Evolutionary conservation across 176 grass and related monocot species (phyloP).

Genomic region (Olyra latifolia): DNA sequence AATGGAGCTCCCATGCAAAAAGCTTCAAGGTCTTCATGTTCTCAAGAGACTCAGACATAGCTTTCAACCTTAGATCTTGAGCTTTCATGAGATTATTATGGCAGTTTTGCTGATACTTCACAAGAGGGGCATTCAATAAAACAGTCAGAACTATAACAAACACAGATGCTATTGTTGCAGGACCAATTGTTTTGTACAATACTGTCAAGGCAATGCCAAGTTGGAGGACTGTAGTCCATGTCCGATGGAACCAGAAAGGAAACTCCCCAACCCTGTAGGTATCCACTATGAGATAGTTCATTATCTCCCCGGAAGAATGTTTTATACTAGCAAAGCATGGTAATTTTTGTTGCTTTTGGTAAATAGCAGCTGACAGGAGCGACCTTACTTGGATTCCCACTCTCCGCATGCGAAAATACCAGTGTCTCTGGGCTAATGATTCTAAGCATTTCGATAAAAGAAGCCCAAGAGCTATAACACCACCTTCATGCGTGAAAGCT

Average conservation of each 20-base stretch:
- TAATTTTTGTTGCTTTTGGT: conserved; percentile 58
- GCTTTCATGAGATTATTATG: conserved; percentile 55
- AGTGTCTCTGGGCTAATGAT: conserved; percentile 66
- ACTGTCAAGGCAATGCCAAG: conserved; percentile 56
- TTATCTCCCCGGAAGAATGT: conserved; percentile 62
- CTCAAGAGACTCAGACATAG: conserved; percentile 55
- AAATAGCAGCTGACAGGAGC: conserved; percentile 56
- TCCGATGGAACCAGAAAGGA: conserved; percentile 75
- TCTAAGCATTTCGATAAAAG: conserved; percentile 60
- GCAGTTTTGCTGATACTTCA: conserved; percentile 54
- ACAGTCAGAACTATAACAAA: conserved; percentile 57
- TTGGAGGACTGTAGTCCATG: conserved; percentile 60
- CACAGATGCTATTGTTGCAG: conserved; percentile 54
- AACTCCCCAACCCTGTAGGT: conserved; percentile 59
- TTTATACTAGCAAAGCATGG: conserved; percentile 49
- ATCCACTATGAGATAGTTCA: conserved; percentile 71
- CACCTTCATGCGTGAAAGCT: conserved; percentile 55
- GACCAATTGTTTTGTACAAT: conserved; percentile 50
- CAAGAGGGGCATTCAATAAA: conserved; percentile 51
- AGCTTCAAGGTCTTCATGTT: conserved; percentile 65
- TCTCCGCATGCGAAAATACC: conserved; percentile 63
- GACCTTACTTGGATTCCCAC: conserved; percentile 61
- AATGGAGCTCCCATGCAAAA: conserved; percentile 70
- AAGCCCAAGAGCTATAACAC: conserved; percentile 48
- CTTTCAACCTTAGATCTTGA: conserved; percentile 63